phyloP scores from a whole-genome alignment of 148 eudicot species.

The Rhododendron griersonianum region DNA sequence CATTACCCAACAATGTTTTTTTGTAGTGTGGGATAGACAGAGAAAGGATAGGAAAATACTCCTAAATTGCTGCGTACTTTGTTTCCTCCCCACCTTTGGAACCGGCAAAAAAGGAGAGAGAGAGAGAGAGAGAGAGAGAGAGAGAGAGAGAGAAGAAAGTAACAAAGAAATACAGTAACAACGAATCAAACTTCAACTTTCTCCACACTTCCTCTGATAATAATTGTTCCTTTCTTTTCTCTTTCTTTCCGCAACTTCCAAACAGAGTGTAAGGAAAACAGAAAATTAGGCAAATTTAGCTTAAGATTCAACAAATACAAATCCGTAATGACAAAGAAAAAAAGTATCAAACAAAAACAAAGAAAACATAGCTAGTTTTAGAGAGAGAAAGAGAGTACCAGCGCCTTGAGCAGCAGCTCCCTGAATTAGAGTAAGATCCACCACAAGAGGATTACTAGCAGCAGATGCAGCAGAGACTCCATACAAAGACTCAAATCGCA shows the following conservation, averaged over 20 bases:
- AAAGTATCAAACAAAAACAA: not conserved
- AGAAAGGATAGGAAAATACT: no score
- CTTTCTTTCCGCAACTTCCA: not conserved
- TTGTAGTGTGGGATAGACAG: no score
- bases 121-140: no score
- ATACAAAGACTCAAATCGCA: constrained; percentile 35
- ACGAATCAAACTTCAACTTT: not conserved
- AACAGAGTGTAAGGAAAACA: not conserved
- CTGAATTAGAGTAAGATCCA: constrained; percentile 65
- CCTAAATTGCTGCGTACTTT: not conserved
- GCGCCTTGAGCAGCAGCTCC: constrained; percentile 93
- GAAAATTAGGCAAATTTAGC: not conserved
- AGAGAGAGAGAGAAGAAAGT: not conserved
- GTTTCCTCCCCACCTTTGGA: not conserved
- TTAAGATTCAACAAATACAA: not conserved
- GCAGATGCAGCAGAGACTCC: constrained; percentile 33
- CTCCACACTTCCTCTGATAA: not conserved
- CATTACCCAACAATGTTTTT: not conserved
- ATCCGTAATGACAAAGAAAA: no score
- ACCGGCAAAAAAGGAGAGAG: not conserved
- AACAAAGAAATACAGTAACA: not conserved
- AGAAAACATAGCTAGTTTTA: not conserved
- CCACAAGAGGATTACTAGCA: constrained; percentile 44
- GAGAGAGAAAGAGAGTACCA: constrained; percentile 38
- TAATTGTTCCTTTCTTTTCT: not conserved